Base-by-base conservation (phyloP, 2,329 filamentous ascomycete genomes). In the Botrytis medusae region DNA sequence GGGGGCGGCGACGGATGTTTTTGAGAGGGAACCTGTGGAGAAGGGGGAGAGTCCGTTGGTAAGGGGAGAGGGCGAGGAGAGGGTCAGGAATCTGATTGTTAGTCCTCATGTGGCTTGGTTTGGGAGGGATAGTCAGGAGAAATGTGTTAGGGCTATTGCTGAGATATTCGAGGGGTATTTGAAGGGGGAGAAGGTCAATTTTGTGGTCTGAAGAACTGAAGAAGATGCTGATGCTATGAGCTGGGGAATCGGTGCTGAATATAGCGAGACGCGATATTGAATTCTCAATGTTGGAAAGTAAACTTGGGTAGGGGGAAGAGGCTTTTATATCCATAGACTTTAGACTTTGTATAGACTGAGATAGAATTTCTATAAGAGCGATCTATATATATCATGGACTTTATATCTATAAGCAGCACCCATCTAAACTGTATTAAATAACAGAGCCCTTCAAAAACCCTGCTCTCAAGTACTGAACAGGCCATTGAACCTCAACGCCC, bases 401-500 rank as follows among this genome's bases (percentile, higher is more conserved):
- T 22, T 32, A 10, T 25, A 32, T 32, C 25, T 57, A 57, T 42
- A 16, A 6, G 18, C 2, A 5, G 16, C 25, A 29, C 10, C 12
- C 18, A 57, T 68, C 48, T 68, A 68, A 29, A 4, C 32, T 42
- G 18, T 34, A 42, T 60, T 29, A 79, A 10, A 80, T 78, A 74
- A 67, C 76, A 65, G 77, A 79, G 5, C 75, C 76, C 59, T 74
- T 79, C 16, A 75, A 59, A 61, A 80, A 80, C 25, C 69, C 62
- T 1, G 74, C 77, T 63, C 77, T 73, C 18, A 59, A 29, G 69
- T 79, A 80, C 48, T 80, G 79, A 51, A 74, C 25, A 18, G 94
- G 89, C 88, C 91, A 91, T 77, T 91, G 85, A 8, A 95, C 89
- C 73, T 89, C 84, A 5, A 95, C 89, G 16, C 88, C 90, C 46